phyloP scores from a whole-genome alignment of 2,329 filamentous ascomycete genomes.

The Penicillium nordicum region DNA sequence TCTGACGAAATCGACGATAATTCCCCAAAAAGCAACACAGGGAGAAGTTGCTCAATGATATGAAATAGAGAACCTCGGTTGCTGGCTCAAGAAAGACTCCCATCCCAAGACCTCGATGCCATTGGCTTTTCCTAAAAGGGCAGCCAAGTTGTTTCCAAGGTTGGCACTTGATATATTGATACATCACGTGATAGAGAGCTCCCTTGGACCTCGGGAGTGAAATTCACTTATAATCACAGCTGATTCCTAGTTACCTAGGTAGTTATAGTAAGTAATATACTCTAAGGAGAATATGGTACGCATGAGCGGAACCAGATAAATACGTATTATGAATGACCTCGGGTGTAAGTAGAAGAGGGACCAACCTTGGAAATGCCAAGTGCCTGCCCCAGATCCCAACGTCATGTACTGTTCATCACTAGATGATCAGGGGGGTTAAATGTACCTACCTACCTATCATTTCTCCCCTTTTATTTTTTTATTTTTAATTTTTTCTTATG shows the following conservation, averaged over 20 bases:
- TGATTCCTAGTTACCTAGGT: no score
- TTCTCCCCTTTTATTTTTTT: background rate
- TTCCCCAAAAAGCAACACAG: no score
- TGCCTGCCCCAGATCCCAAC: conserved; percentile 7
- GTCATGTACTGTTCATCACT: conserved; percentile 20
- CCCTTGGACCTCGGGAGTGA: background rate
- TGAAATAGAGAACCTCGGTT: no score
- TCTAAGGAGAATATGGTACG: background rate
- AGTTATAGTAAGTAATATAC: no score
- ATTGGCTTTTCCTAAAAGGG: no score
- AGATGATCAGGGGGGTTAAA: conserved; percentile 11
- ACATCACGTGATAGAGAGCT: no score
- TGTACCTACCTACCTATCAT: background rate
- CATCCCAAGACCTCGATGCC: no score
- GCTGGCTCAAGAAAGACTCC: no score
- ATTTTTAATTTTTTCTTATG: background rate
- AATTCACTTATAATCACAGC: background rate
- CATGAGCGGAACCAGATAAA: background rate
- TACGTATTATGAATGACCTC: background rate
- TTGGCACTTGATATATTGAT: no score
- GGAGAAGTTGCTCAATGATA: no score
- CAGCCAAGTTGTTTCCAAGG: no score
- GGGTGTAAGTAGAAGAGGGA: background rate
- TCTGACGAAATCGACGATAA: background rate
- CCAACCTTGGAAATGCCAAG: background rate